Evolutionary conservation across 2,329 filamentous ascomycete genomes (phyloP).

Genomic region (Leptosphaerulina australis): DNA sequence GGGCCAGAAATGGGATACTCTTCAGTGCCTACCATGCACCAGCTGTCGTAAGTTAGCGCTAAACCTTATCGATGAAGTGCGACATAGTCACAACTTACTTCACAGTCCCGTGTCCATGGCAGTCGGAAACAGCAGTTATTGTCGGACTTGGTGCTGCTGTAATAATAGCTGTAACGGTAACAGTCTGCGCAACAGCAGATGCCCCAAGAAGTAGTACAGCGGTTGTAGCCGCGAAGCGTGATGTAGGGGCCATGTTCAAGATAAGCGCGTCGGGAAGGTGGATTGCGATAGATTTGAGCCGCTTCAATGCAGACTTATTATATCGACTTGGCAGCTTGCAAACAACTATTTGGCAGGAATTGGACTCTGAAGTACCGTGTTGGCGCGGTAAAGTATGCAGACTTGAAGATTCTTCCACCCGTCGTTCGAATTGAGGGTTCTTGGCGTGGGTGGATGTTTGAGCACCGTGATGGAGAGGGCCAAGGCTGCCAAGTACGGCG

Average conservation of each 20-base stretch:
- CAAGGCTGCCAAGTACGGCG: slow-evolving; percentile 19
- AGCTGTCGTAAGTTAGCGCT: slow-evolving; percentile 41
- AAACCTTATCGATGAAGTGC: background rate
- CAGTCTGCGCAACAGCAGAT: slow-evolving; percentile 19
- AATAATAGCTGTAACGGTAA: slow-evolving; percentile 13
- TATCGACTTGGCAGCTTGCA: slow-evolving; percentile 15
- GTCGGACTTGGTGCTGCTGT: slow-evolving; percentile 23
- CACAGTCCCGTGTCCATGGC: slow-evolving; percentile 56
- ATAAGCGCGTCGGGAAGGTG: slow-evolving; percentile 2
- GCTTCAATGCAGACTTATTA: slow-evolving; percentile 25
- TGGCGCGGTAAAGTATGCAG: slow-evolving; percentile 15
- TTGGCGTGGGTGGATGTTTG: slow-evolving; percentile 31
- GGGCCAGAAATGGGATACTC: slow-evolving; percentile 56
- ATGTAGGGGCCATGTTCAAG: slow-evolving; percentile 23
- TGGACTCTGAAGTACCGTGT: slow-evolving; percentile 23
- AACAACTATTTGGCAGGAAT: slow-evolving; percentile 7
- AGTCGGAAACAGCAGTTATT: slow-evolving; percentile 59
- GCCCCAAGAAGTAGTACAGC: slow-evolving; percentile 8
- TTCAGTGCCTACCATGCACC: slow-evolving; percentile 52
- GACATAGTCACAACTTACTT: slow-evolving; percentile 45
- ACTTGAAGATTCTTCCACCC: slow-evolving; percentile 20
- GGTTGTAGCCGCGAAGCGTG: slow-evolving; percentile 1
- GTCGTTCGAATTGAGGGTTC: slow-evolving; percentile 6
- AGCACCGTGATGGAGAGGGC: slow-evolving; percentile 40
- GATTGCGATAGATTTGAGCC: slow-evolving; percentile 5